These are phyloP conservation scores for Talaromyces sp. DNA, from an alignment of 2,329 filamentous ascomycete species.

Conservation along the genomic window DNA sequence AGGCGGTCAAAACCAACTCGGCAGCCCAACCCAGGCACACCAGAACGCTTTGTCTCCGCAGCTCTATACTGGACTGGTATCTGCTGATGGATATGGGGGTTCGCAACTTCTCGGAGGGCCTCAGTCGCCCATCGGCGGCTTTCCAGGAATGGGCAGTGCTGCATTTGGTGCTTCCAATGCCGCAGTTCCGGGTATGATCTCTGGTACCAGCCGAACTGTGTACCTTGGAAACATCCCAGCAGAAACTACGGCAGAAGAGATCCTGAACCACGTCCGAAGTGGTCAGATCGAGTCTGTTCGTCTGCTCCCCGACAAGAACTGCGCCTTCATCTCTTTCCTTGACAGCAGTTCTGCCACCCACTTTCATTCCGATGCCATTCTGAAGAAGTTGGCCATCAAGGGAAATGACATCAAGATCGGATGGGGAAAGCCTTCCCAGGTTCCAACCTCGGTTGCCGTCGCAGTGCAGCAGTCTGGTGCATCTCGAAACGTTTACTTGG, in stretches of 20 bases:
- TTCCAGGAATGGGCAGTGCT: conserved; percentile 58
- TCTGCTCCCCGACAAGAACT: conserved; percentile 97
- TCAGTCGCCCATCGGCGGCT: conserved; percentile 79
- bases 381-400: conserved; percentile 98
- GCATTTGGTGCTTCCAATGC: conserved; percentile 62
- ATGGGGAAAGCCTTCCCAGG: conserved; percentile 97
- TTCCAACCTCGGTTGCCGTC: conserved; percentile 93
- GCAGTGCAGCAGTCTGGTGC: conserved; percentile 96
- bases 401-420: conserved; percentile 99
- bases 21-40: conserved; percentile 70
- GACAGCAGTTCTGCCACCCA: conserved; percentile 97
- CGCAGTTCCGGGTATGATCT: conserved; percentile 74
- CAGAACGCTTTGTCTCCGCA: conserved; percentile 66
- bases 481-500: conserved; percentile 93
- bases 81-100: conserved; percentile 75
- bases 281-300: conserved; percentile 99
- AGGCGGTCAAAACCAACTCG: conserved; percentile 55
- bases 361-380: conserved; percentile 98
- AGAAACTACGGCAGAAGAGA: conserved; percentile 94
- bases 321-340: conserved; percentile 97
- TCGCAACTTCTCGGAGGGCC: conserved; percentile 75
- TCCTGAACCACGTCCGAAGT: conserved; percentile 90
- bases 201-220: conserved; percentile 90
- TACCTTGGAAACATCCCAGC: conserved; percentile 98
- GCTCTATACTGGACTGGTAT: conserved; percentile 78